These are phyloP conservation scores for Oidium heveae DNA, from an alignment of 2,329 filamentous ascomycete species.

Conservation along the genomic window DNA sequence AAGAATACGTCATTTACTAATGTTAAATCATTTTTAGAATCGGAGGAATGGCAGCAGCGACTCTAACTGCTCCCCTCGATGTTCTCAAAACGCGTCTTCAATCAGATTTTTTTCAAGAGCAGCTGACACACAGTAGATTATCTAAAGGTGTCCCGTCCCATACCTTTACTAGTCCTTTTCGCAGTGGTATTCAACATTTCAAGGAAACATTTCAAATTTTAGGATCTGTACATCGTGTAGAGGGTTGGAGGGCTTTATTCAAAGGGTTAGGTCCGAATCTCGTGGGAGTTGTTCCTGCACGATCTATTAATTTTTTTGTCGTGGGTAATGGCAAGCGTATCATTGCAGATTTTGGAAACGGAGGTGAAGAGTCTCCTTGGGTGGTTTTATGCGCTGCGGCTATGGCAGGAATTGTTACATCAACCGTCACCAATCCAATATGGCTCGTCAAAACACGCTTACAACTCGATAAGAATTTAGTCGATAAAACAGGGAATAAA, in stretches of 20 bases:
- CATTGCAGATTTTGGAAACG: slow-evolving; percentile 49
- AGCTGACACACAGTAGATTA: slow-evolving; percentile 44
- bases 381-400: slow-evolving; percentile 59
- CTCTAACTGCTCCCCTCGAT: slow-evolving; percentile 83
- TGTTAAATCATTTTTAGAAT: slow-evolving; percentile 24
- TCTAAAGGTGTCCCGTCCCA: slow-evolving; percentile 23
- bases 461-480: slow-evolving; percentile 71
- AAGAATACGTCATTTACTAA: not conserved
- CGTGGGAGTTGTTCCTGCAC: slow-evolving; percentile 66
- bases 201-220: slow-evolving; percentile 72
- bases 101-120: slow-evolving; percentile 79
- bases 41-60: slow-evolving; percentile 74
- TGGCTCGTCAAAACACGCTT: slow-evolving; percentile 89
- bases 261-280: slow-evolving; percentile 82
- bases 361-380: slow-evolving; percentile 41
- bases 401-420: slow-evolving; percentile 58
- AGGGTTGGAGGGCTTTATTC: slow-evolving; percentile 73
- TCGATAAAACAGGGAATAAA: slow-evolving; percentile 27
- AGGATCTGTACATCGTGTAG: slow-evolving; percentile 49
- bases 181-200: slow-evolving; percentile 48
- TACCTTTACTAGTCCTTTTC: slow-evolving; percentile 34
- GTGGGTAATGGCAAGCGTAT: slow-evolving; percentile 81
- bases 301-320: slow-evolving; percentile 80
- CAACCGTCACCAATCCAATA: slow-evolving; percentile 83
- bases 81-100: slow-evolving; percentile 84